Evolutionary conservation across 768 basidiomycete genomes (phyloP).

Genomic region (Phanerochaete sordida): DNA sequence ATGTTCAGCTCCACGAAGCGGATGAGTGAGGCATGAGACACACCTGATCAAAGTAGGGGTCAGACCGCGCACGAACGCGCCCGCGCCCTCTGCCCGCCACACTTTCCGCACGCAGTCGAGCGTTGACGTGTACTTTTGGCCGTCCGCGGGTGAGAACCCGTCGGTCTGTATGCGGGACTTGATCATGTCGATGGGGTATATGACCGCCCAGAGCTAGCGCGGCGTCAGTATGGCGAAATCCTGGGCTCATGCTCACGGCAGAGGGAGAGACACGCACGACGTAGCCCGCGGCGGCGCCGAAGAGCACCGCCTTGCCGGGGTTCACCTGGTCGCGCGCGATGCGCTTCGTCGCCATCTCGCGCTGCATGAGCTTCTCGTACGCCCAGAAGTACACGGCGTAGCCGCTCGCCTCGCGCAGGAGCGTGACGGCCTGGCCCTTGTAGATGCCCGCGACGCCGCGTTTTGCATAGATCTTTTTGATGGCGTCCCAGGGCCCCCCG

Average conservation of each 20-base stretch:
- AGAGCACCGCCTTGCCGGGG: constrained; percentile 75
- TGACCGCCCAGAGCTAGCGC: constrained; percentile 77
- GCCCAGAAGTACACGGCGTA: constrained; percentile 89
- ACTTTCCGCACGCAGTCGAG: constrained; percentile 81
- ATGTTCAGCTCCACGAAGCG: background rate
- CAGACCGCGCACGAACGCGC: constrained; percentile 89
- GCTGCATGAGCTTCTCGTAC: constrained; percentile 90
- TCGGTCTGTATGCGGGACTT: constrained; percentile 97
- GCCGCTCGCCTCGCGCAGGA: constrained; percentile 77
- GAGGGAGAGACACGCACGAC: constrained; percentile 61
- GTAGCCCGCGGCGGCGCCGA: constrained; percentile 91
- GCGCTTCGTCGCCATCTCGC: constrained; percentile 72
- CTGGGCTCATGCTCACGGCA: background rate
- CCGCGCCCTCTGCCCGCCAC: constrained; percentile 78
- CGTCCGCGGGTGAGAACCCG: constrained; percentile 69
- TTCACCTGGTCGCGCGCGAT: constrained; percentile 75
- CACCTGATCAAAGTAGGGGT: constrained; percentile 89
- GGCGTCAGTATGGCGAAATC: background rate
- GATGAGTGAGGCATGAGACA: constrained; percentile 19
- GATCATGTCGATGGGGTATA: constrained; percentile 95
- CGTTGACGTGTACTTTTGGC: constrained; percentile 80
- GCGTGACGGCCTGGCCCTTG: constrained; percentile 89
- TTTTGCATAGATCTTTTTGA: constrained; percentile 72
- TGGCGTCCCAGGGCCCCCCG: constrained; percentile 83
- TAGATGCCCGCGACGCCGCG: constrained; percentile 84